phyloP scores from a whole-genome alignment of 208 protist species.

The Porcisia hertigi region DNA sequence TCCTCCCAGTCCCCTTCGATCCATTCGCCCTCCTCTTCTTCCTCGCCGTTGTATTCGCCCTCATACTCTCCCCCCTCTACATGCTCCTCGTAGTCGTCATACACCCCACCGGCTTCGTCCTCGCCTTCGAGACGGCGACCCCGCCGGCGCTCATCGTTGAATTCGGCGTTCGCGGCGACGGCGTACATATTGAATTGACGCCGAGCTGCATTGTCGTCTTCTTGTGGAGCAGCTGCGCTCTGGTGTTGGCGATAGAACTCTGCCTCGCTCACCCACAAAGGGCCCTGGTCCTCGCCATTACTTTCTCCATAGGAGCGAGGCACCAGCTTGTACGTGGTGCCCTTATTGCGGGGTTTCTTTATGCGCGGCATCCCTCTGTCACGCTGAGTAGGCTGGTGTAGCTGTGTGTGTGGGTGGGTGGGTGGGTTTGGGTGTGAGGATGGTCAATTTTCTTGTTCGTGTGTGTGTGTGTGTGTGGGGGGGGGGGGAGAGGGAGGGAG shows the following conservation, averaged over 20 bases:
- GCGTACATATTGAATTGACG: slow-evolving; percentile 33
- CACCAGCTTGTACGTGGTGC: slow-evolving; percentile 72
- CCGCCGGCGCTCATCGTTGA: slow-evolving; percentile 15
- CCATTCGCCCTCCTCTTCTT: slow-evolving; percentile 21
- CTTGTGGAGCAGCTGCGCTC: slow-evolving; percentile 8
- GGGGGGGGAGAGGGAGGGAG: neutral
- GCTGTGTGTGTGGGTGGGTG: neutral
- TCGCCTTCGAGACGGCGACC: slow-evolving; percentile 17
- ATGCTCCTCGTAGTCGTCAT: slow-evolving; percentile 22
- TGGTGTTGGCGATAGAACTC: slow-evolving; percentile 55
- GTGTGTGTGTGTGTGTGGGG: neutral
- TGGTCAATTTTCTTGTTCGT: neutral
- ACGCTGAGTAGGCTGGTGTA: neutral
- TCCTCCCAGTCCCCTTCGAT: slow-evolving; percentile 26
- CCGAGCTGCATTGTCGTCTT: slow-evolving; percentile 20
- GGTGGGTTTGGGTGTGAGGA: neutral
- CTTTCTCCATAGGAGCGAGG: slow-evolving; percentile 64
- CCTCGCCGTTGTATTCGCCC: slow-evolving; percentile 11
- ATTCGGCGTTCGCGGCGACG: slow-evolving; percentile 24
- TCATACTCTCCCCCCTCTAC: slow-evolving; percentile 14
- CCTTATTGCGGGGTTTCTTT: slow-evolving; percentile 47
- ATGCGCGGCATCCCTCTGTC: slow-evolving; percentile 27
- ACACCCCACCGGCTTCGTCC: slow-evolving; percentile 12
- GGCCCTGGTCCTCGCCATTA: slow-evolving; percentile 29
- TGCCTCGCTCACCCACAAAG: slow-evolving; percentile 61